These are phyloP conservation scores for Emericellopsis cladophorae DNA, from an alignment of 2,329 filamentous ascomycete genomes.

Conservation along the genomic window DNA sequence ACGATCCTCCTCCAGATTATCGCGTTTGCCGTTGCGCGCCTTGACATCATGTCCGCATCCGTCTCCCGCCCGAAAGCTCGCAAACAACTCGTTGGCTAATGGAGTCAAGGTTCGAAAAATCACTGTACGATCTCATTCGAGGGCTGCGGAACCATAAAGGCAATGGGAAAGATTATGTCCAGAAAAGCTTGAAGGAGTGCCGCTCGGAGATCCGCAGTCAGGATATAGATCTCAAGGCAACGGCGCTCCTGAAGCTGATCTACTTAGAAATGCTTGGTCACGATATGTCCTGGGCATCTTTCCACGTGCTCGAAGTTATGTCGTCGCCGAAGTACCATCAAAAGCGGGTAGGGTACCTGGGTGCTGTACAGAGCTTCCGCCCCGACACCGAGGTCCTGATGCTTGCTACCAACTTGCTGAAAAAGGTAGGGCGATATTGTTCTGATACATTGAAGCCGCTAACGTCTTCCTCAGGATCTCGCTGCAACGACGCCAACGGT, in stretches of 20 bases:
- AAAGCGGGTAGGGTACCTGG: slow-evolving; percentile 90
- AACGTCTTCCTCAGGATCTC: slow-evolving; percentile 44
- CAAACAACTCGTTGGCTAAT: no score
- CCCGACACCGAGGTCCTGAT: slow-evolving; percentile 94
- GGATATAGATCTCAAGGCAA: slow-evolving; percentile 97
- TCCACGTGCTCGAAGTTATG: slow-evolving; percentile 98
- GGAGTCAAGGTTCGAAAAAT: slow-evolving; percentile 84
- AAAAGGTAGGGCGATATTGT: slow-evolving; percentile 49
- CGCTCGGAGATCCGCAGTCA: slow-evolving; percentile 81
- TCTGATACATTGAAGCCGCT: background rate
- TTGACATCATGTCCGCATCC: no score
- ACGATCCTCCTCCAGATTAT: no score
- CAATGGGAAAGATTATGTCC: slow-evolving; percentile 88
- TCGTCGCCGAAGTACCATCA: slow-evolving; percentile 88
- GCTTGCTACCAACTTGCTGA: slow-evolving; percentile 90
- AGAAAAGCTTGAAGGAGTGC: slow-evolving; percentile 89
- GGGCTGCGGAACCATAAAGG: slow-evolving; percentile 93
- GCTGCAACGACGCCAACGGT: slow-evolving; percentile 58
- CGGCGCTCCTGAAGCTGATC: slow-evolving; percentile 85
- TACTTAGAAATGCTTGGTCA: slow-evolving; percentile 99
- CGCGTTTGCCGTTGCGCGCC: no score
- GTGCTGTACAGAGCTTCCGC: slow-evolving; percentile 90
- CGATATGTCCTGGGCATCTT: slow-evolving; percentile 99
- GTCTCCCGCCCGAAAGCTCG: no score
- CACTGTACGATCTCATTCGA: slow-evolving; percentile 95